These are phyloP conservation scores for Royoungia palumana DNA, from an alignment of 768 basidiomycete genomes.

Conservation along the genomic window DNA sequence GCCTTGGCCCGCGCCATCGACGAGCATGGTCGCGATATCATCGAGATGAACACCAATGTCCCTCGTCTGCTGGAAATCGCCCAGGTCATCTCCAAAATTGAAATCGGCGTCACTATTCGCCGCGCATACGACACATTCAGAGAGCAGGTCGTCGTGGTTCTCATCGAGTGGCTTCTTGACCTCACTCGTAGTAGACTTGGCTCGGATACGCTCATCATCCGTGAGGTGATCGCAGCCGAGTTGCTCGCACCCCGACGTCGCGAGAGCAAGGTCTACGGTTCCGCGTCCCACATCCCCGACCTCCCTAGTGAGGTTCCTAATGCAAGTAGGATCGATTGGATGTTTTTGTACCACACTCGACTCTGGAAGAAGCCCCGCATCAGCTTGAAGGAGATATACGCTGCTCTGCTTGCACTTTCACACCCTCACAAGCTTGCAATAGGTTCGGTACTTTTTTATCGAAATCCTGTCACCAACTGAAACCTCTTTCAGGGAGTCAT, in stretches of 20 bases:
- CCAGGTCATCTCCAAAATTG: slow-evolving; percentile 77
- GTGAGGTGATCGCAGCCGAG: slow-evolving; percentile 71
- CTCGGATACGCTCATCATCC: slow-evolving; percentile 60
- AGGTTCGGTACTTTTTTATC: slow-evolving; percentile 46
- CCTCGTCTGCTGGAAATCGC: slow-evolving; percentile 70
- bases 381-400: slow-evolving; percentile 80
- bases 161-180: slow-evolving; percentile 85
- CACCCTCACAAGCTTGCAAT: slow-evolving; percentile 73
- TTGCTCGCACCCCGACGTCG: slow-evolving; percentile 59
- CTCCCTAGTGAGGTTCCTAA: slow-evolving; percentile 41
- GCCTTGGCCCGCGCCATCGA: slow-evolving; percentile 62
- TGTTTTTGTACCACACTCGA: slow-evolving; percentile 78
- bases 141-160: slow-evolving; percentile 78
- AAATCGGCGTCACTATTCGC: slow-evolving; percentile 87
- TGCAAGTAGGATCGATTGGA: slow-evolving; percentile 64
- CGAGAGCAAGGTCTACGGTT: slow-evolving; percentile 45
- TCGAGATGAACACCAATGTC: slow-evolving; percentile 63
- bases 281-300: slow-evolving; percentile 36
- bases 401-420: slow-evolving; percentile 66
- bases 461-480: slow-evolving; percentile 4
- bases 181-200: slow-evolving; percentile 70
- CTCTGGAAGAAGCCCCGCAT: slow-evolving; percentile 84
- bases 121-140: slow-evolving; percentile 84
- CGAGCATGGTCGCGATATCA: slow-evolving; percentile 75
- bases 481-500: slow-evolving; percentile 57